Base-by-base conservation (phyloP, 768 basidiomycete species). In the Rhodotorula diobovata region DNA sequence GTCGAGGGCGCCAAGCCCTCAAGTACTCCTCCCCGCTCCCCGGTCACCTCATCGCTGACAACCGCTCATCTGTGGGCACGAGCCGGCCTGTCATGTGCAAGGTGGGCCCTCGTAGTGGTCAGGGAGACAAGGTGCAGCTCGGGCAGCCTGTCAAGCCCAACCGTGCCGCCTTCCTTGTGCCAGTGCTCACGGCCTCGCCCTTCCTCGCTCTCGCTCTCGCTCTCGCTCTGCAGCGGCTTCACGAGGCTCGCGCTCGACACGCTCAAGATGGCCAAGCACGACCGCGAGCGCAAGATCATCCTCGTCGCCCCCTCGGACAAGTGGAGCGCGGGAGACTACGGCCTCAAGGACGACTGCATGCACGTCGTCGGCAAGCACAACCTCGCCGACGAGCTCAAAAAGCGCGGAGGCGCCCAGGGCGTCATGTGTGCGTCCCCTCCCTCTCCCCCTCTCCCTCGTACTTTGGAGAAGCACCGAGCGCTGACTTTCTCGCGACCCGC, bases 191-290 rank as follows among this genome's bases (percentile, higher is more conserved):
- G n/a, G n/a, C n/a, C n/a, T n/a, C n/a, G n/a, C 41, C 41, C 41
- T 9, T 43, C 41, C 41, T 8, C n/a, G 39, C 46, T 18, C 51
- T 37, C 45, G 4, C 46, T 1, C 66, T 12, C 46, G 8, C 45
- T 23, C 55, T 8, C 48, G 32, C n/a, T n/a, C n/a, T n/a, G n/a
- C 58, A 65, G 69, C 7, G 63, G 69, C 32, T 66, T 51, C 45
- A 53, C 63, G 16, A 51, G 53, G 34, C 43, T 70, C 32, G 63
- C 63, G 32, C 18, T 66, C 63, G 69, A 70, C 37, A 46, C 55
- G 14, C 45, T 61, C 43, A 41, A 61, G 43, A 41, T 35, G 2
- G 53, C 51, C 41, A 35, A 32, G 21, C 25, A 7, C 35, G 18
- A 54, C 32, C 10, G n/a, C n/a, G n/a, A n/a, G n/a, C n/a, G 41